These are phyloP conservation scores for Dendrobium nobile DNA, from an alignment of 106 monocot species.

Conservation along the genomic window DNA sequence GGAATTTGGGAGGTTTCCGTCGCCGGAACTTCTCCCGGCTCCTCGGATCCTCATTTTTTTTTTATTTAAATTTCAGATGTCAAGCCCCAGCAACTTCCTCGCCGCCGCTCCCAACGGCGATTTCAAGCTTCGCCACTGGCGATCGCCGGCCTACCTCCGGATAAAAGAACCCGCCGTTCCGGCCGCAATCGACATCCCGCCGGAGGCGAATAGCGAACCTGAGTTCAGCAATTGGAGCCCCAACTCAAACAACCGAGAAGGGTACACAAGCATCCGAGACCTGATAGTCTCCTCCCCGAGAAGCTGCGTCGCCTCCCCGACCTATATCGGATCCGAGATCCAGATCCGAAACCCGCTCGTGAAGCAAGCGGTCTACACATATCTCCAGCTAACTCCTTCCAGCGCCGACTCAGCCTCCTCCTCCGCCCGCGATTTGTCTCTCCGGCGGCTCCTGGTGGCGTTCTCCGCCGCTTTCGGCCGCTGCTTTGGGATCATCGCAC, in stretches of 20 bases:
- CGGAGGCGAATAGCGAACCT: background rate
- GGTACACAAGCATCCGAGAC: conserved; percentile 37
- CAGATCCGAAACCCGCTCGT: conserved; percentile 52
- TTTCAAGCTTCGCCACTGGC: conserved; percentile 25
- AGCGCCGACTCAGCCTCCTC: conserved; percentile 9
- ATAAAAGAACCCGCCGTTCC: conserved; percentile 1
- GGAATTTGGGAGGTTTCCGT: background rate
- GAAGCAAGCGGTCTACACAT: conserved; percentile 64
- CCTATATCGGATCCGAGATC: conserved; percentile 18
- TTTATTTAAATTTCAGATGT: background rate
- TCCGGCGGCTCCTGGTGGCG: conserved; percentile 5
- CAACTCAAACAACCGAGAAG: background rate
- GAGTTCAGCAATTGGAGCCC: background rate
- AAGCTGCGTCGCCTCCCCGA: conserved; percentile 16
- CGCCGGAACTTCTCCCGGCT: background rate
- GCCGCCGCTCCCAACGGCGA: background rate
- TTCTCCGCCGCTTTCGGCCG: conserved; percentile 4
- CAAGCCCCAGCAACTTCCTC: background rate
- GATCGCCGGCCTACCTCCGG: background rate
- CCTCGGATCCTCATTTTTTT: background rate
- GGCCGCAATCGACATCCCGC: background rate
- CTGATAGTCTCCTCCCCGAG: conserved; percentile 1
- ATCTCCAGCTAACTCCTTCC: conserved; percentile 50
- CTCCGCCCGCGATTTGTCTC: background rate
- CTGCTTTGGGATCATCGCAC: conserved; percentile 14